These are phyloP conservation scores for Phaeotremella skinneri DNA, from an alignment of 768 basidiomycete genomes.

Conservation along the genomic window DNA sequence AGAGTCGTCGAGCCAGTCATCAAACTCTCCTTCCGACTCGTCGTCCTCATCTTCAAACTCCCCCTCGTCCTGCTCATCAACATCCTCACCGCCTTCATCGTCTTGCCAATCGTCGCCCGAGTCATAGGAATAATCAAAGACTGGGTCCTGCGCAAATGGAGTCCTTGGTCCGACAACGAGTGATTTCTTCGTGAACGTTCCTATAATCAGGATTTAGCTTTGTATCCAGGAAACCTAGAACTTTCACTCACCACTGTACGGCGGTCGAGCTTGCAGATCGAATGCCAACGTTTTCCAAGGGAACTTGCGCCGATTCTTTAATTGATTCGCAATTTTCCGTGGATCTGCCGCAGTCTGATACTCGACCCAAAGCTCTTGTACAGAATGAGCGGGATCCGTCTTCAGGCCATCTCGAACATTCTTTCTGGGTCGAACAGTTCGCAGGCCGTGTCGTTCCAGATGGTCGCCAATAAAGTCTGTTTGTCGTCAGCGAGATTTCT, in stretches of 20 bases:
- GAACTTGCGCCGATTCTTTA: conserved; percentile 63
- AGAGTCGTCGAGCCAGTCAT: conserved; percentile 75
- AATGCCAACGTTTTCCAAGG: conserved; percentile 84
- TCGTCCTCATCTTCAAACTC: conserved; percentile 43
- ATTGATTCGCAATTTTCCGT: conserved; percentile 61
- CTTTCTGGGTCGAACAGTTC: not conserved
- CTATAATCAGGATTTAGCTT: conserved; percentile 27
- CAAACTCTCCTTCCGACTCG: conserved; percentile 71
- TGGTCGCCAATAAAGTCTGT: conserved; percentile 1
- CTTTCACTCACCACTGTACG: conserved; percentile 67
- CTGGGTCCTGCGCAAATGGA: conserved; percentile 76
- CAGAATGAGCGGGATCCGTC: conserved; percentile 29
- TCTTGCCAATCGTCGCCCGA: conserved; percentile 96
- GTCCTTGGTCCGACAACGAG: conserved; percentile 73
- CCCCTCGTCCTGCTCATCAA: conserved; percentile 59
- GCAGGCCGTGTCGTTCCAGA: not conserved
- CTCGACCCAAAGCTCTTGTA: conserved; percentile 35
- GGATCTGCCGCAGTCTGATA: conserved; percentile 67
- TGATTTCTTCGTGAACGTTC: conserved; percentile 84
- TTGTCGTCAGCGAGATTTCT: not conserved
- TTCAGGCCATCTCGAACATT: conserved; percentile 32
- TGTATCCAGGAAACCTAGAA: not conserved
- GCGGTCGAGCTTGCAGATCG: conserved; percentile 77
- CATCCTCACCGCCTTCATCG: conserved; percentile 65
- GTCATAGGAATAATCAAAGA: conserved; percentile 86